Base-by-base conservation (phyloP, 2,329 filamentous ascomycete species). In the Diaporthe caulivora region DNA sequence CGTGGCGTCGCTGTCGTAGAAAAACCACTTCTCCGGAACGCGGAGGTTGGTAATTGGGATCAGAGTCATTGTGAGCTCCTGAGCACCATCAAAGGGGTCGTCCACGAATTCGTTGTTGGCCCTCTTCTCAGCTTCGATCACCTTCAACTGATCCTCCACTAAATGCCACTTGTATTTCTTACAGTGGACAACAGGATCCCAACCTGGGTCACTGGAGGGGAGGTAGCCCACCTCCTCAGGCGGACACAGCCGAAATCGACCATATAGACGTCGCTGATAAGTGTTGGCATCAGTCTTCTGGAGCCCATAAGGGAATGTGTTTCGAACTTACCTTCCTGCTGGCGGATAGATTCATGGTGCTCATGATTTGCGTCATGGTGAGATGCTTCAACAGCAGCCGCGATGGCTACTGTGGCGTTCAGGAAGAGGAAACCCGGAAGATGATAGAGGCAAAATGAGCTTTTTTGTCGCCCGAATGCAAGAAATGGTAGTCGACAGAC, bases 1-100 rank as follows among this genome's bases (percentile, higher is more conserved):
- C 13, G 47, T 26, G 34, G 70, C 70, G 13, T 71, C 70, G 2
- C 29, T 10, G 24, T 24, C 34, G 8, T 31, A 13, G 34, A 34
- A 18, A 24, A 71, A 71, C 34, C 57, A 71, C 2, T 60, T 64
- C 34, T 13, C 21, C 10, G 31, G 69, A 26, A 47, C 13, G 34
- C 29, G 4, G 21, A 64, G 57, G 34, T 71, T 44, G n/a, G 2
- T 15, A 7, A 10, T 64, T 17, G 44, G 47, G 2, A 71, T 71
- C 4, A 64, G 7, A 2, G 3, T 0, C 18, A 29, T 11, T 8
- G 44, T 34, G 5, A 9, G 18, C 11, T 11, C 9, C 57, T 71
- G 44, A 24, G 57, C 44, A 1, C 44, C 44, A 4, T 9, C 4
- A 4, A 71, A 40, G 7, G 40, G 17, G 24, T 64, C 40, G 5